Conservation (phyloP, 257 asterid genomes). For the Fraxinus americana region DNA sequence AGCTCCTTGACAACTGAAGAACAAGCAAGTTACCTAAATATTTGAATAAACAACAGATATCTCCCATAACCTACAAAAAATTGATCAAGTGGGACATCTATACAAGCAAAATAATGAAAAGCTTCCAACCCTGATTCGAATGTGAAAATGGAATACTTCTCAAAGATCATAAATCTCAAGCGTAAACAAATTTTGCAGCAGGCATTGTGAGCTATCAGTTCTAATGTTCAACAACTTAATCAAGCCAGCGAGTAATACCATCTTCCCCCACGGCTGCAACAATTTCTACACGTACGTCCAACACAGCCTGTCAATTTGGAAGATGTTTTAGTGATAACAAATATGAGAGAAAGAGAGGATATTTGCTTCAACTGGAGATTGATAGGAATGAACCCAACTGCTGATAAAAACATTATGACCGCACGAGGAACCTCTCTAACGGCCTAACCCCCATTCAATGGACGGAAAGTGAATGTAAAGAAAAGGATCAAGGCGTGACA, state of each 20-base stretch:
- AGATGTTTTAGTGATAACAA: conserved; percentile 2
- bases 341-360: neutral
- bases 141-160: conserved; percentile 28
- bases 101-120: conserved; percentile 19
- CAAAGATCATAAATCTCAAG: conserved; percentile 28
- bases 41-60: conserved; percentile 24
- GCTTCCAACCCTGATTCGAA: conserved; percentile 28
- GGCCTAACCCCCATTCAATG: neutral
- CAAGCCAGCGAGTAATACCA: conserved; percentile 96
- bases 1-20: neutral
- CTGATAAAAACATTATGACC: neutral
- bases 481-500: neutral
- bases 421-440: neutral
- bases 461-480: neutral
- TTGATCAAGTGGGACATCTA: conserved; percentile 12
- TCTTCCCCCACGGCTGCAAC: conserved; percentile 95
- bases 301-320: conserved; percentile 63
- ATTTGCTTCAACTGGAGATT: neutral
- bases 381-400: too few species aligned
- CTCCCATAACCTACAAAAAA: conserved; percentile 28
- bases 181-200: conserved; percentile 19
- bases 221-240: conserved; percentile 42
- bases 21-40: conserved; percentile 19
- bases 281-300: conserved; percentile 84
- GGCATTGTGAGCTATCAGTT: neutral